Conservation (phyloP, 805 yeast species). For the Wickerhamomyces strasburgensis region DNA sequence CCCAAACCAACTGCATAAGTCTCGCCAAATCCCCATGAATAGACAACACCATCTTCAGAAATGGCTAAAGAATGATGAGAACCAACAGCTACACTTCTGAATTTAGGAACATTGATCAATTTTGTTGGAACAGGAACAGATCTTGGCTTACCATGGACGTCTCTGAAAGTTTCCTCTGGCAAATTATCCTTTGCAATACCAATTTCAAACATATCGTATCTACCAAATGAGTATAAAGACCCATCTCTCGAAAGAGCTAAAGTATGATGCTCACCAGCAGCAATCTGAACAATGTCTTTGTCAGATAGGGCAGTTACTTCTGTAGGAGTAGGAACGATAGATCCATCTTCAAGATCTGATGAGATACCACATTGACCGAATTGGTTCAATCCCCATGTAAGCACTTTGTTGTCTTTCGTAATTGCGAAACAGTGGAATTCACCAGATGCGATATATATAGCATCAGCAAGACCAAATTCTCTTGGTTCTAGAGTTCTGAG, state of each 20-base stretch:
- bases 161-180: constrained; percentile 71
- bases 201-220: constrained; percentile 88
- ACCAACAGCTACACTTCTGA: constrained; percentile 68
- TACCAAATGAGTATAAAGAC: constrained; percentile 78
- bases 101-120: constrained; percentile 50
- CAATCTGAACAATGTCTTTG: constrained; percentile 52
- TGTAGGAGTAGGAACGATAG: constrained; percentile 73
- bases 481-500: constrained; percentile 72
- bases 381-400: constrained; percentile 94
- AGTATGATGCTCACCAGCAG: constrained; percentile 95
- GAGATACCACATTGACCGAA: constrained; percentile 93
- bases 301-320: constrained; percentile 59
- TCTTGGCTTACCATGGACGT: constrained; percentile 74
- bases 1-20: constrained; percentile 97
- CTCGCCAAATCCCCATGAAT: constrained; percentile 98
- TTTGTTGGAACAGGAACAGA: constrained; percentile 83
- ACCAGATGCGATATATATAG: constrained; percentile 82
- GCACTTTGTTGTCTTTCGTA: constrained; percentile 61
- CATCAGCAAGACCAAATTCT: constrained; percentile 74
- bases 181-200: constrained; percentile 67
- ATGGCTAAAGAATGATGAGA: constrained; percentile 91
- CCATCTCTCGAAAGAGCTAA: constrained; percentile 71
- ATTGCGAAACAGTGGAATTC: constrained; percentile 96
- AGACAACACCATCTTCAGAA: constrained; percentile 76
- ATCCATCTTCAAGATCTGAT: constrained; percentile 78